phyloP scores from a whole-genome alignment of 192 early-diverging fungal genomes.

The Backusella luteola region DNA sequence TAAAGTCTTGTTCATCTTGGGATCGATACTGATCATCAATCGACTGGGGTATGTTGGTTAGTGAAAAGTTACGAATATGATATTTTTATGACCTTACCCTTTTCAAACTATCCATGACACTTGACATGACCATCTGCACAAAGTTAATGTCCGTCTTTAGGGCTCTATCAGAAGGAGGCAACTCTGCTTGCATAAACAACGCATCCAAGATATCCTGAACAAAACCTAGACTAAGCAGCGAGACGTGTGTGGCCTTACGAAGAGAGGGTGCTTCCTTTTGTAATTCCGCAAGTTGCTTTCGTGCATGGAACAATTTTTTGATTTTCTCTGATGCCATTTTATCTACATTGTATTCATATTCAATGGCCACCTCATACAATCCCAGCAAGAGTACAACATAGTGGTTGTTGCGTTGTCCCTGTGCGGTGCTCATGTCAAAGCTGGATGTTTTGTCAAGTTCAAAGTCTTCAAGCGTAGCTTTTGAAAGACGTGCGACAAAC shows the following conservation, averaged over 20 bases:
- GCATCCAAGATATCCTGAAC: not conserved
- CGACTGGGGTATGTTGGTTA: not conserved
- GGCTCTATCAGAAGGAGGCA: not conserved
- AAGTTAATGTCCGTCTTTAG: constrained; percentile 41
- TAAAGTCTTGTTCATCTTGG: constrained; percentile 10
- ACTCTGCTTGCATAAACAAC: not conserved
- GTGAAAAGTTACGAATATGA: not conserved
- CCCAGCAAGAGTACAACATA: constrained; percentile 52
- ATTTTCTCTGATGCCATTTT: constrained; percentile 29
- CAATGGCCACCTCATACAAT: constrained; percentile 53
- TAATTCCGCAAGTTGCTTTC: constrained; percentile 19
- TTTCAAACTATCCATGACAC: constrained; percentile 31
- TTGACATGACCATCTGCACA: constrained; percentile 45
- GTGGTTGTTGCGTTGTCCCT: constrained; percentile 55
- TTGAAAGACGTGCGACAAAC: constrained; percentile 37
- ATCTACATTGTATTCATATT: constrained; percentile 30
- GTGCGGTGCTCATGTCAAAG: constrained; percentile 50
- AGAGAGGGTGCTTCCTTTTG: not conserved
- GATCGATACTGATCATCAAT: constrained; percentile 12
- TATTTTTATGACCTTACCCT: constrained; percentile 23
- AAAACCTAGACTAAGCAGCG: not conserved
- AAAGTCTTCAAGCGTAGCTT: constrained; percentile 64
- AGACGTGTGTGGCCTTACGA: not conserved
- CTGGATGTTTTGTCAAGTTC: constrained; percentile 63
- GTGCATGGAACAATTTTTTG: constrained; percentile 45